These are phyloP conservation scores for Phaeosphaeriaceae sp. DNA, from an alignment of 2,329 filamentous ascomycete species.

Conservation along the genomic window DNA sequence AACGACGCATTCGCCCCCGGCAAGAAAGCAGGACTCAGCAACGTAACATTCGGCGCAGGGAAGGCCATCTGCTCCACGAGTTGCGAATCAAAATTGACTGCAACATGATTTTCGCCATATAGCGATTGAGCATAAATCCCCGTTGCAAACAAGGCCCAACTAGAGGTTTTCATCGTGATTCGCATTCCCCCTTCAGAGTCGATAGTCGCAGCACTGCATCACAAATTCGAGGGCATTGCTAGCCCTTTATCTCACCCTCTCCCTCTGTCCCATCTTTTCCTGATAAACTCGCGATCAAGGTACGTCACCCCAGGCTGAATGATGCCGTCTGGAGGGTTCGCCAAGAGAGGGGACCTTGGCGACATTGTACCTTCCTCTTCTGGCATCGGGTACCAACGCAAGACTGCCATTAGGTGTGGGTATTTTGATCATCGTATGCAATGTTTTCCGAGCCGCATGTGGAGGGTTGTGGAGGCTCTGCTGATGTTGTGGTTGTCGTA, in stretches of 20 bases:
- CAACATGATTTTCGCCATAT: slow-evolving; percentile 43
- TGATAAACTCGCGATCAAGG: slow-evolving; percentile 6
- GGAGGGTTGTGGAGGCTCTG: no score
- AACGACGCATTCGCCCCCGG: slow-evolving; percentile 28
- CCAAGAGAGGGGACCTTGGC: slow-evolving; percentile 24
- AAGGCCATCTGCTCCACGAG: slow-evolving; percentile 44
- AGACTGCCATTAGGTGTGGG: background rate
- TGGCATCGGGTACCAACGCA: background rate
- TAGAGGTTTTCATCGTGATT: background rate
- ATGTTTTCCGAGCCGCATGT: no score
- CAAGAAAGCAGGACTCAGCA: slow-evolving; percentile 41
- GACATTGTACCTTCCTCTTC: slow-evolving; percentile 21
- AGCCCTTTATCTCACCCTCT: slow-evolving; percentile 6
- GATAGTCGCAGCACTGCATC: no score
- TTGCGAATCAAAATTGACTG: slow-evolving; percentile 34
- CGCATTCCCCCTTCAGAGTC: background rate
- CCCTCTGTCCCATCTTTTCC: slow-evolving; percentile 6
- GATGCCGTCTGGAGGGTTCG: slow-evolving; percentile 20
- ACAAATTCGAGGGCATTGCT: no score
- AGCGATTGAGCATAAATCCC: slow-evolving; percentile 26
- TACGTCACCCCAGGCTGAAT: slow-evolving; percentile 30
- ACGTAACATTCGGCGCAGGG: slow-evolving; percentile 36
- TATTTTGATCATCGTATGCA: background rate
- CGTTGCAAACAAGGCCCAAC: slow-evolving; percentile 15
- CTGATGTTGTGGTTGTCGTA: no score